These are phyloP conservation scores for Trifolium pratense DNA, from an alignment of 306 rosid species.

Conservation along the genomic window DNA sequence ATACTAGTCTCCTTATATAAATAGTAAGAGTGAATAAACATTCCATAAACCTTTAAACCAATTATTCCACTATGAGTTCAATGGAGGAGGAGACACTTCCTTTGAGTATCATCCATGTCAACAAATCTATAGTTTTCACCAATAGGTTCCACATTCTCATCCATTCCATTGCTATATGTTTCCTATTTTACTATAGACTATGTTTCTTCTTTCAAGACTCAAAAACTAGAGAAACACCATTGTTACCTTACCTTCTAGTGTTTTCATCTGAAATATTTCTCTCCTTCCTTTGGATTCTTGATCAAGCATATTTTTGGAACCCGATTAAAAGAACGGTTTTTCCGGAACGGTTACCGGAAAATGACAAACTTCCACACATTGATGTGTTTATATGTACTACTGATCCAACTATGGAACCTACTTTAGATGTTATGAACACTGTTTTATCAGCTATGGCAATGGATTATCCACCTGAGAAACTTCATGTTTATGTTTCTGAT, in stretches of 20 bases:
- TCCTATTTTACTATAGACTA: slow-evolving; percentile 60
- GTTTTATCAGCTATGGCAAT: slow-evolving; percentile 77
- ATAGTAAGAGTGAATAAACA: neutral
- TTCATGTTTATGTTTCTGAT: slow-evolving; percentile 74
- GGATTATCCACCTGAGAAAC: slow-evolving; percentile 72
- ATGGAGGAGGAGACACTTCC: slow-evolving; percentile 54
- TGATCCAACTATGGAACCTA: slow-evolving; percentile 73
- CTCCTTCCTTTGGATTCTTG: slow-evolving; percentile 66
- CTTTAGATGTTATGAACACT: slow-evolving; percentile 71
- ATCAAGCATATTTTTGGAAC: slow-evolving; percentile 61
- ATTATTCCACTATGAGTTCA: neutral
- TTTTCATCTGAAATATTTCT: slow-evolving; percentile 65
- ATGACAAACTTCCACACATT: slow-evolving; percentile 59
- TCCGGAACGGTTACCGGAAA: slow-evolving; percentile 61
- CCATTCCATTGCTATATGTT: slow-evolving; percentile 57
- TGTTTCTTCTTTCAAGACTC: slow-evolving; percentile 48
- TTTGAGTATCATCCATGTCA: slow-evolving; percentile 53
- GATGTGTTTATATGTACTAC: slow-evolving; percentile 78
- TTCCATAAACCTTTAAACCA: slow-evolving; percentile 13
- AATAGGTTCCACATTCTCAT: slow-evolving; percentile 55
- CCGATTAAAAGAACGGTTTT: slow-evolving; percentile 59
- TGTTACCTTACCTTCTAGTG: slow-evolving; percentile 58
- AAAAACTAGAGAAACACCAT: slow-evolving; percentile 29
- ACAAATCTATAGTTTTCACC: slow-evolving; percentile 46
- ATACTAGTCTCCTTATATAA: too few species aligned